Base-by-base conservation (phyloP, 2,329 filamentous ascomycete species). In the Coniosporium tulheliwenetii region DNA sequence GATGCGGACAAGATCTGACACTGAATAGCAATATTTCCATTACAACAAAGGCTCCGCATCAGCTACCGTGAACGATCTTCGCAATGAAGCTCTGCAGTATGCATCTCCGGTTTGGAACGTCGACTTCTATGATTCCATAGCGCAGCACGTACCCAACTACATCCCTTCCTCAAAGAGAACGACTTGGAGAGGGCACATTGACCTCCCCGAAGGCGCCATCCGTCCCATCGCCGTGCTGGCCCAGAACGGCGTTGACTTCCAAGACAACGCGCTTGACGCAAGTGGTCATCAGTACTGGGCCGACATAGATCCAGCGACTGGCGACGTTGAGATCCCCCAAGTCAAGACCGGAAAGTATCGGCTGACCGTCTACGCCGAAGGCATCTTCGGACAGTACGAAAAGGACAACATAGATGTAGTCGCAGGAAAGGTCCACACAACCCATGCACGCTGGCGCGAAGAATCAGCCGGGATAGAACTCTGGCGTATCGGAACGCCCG, bases 201-300 rank as follows among this genome's bases (percentile, higher is more conserved):
- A 63, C 5, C 63, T 80, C 3, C 76, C 76, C 0, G 47, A 57
- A 10, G 66, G 62, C 8, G 72, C 72, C 5, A 55, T 58, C 40
- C 67, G 65, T 4, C 61, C 73, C 0, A 63, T 79, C 10, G 73
- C 74, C 0, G 63, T 79, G 7, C 62, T 80, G 2, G 62, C 71
- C 1, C 63, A 65, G 38, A 65, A 63, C 39, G 66, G 66, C 0
- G 59, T 66, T 10, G 67, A 75, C 46, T 74, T 70, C 50, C 73
- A 78, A 54, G 73, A 77, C 45, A 77, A 79, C 43, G 70, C 66
- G 0, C 58, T 67, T 5, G 67, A 75, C 41, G 56, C 62, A 3
- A 60, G 60, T n/a, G 67, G 72, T 0, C 72, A 74, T 41, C 76
- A 80, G 50, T 79, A 80, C 57, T 79, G 76, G 76, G 64, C 61